Conservation (phyloP, 2,329 filamentous ascomycete species). For the Scleromitrula shiraiana region DNA sequence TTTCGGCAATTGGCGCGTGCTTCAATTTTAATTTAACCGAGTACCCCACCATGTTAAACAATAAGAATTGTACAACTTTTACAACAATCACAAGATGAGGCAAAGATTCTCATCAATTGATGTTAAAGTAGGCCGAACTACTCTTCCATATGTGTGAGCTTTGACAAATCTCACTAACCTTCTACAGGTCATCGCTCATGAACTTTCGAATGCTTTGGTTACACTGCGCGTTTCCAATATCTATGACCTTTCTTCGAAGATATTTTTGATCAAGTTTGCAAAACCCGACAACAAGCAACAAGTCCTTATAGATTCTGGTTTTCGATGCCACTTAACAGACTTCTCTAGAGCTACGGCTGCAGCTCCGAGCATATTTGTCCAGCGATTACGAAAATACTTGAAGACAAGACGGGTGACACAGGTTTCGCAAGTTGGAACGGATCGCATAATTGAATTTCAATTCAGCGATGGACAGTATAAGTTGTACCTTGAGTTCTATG, state of each 20-base stretch:
- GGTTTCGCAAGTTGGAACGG: conserved; percentile 81
- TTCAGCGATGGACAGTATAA: conserved; percentile 89
- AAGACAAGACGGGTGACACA: conserved; percentile 78
- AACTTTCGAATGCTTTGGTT: conserved; percentile 71
- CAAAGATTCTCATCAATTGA: conserved; percentile 74
- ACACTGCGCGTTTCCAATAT: conserved; percentile 82
- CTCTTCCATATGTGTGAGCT: no score
- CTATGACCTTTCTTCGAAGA: conserved; percentile 92
- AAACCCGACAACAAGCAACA: conserved; percentile 86
- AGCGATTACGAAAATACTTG: conserved; percentile 75
- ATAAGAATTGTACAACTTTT: not conserved
- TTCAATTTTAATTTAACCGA: no score
- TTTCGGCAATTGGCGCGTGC: no score
- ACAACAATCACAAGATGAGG: conserved; percentile 48
- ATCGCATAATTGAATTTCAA: conserved; percentile 83
- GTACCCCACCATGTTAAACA: conserved; percentile 1
- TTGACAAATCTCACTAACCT: no score
- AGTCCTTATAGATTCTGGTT: conserved; percentile 87
- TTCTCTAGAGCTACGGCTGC: conserved; percentile 83
- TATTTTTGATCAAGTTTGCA: conserved; percentile 90
- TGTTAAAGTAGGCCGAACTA: conserved; percentile 47
- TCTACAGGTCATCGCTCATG: conserved; percentile 78
- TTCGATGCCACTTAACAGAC: conserved; percentile 87
- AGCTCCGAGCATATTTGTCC: conserved; percentile 77
- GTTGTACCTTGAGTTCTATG: conserved; percentile 92